phyloP scores from a whole-genome alignment of 2,329 filamentous ascomycete species.

The Drechslerella dactyloides region DNA sequence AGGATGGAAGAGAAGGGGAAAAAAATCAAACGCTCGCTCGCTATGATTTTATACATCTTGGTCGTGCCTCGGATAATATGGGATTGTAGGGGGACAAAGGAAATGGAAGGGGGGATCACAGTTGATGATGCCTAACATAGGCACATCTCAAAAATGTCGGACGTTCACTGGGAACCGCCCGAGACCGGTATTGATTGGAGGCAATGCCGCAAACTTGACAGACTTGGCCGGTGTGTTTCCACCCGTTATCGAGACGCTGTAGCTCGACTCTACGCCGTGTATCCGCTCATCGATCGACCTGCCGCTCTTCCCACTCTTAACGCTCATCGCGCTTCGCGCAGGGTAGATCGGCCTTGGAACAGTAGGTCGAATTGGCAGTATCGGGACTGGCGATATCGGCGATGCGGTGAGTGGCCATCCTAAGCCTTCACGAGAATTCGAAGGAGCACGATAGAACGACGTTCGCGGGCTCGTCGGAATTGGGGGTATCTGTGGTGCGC shows the following conservation, averaged over 20 bases:
- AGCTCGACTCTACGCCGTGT: conserved; percentile 30
- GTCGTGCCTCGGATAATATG: neutral
- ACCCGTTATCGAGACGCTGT: conserved; percentile 34
- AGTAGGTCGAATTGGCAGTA: conserved; percentile 5
- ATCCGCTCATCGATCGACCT: conserved; percentile 18
- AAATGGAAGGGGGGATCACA: neutral
- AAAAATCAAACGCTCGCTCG: conserved; percentile 18
- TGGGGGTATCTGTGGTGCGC: conserved; percentile 12
- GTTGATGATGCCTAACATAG: conserved; percentile 11
- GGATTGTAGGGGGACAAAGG: conserved; percentile 12
- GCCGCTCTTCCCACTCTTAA: conserved; percentile 12
- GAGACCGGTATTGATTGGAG: conserved; percentile 16
- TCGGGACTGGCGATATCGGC: conserved; percentile 19
- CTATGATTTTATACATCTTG: conserved; percentile 28
- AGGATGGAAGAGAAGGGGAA: neutral
- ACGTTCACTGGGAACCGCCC: conserved; percentile 14
- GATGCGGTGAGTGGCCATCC: conserved; percentile 20
- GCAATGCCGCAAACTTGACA: conserved; percentile 44
- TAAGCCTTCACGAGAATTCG: conserved; percentile 38
- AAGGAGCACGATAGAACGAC: conserved; percentile 40
- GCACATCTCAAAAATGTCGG: conserved; percentile 33
- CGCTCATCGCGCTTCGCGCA: conserved; percentile 31
- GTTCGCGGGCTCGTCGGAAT: conserved; percentile 8
- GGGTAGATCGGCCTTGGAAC: conserved; percentile 28
- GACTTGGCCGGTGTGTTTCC: conserved; percentile 28